Conservation (phyloP, 2,329 filamentous ascomycete genomes). For the Thelonectria rubi region DNA sequence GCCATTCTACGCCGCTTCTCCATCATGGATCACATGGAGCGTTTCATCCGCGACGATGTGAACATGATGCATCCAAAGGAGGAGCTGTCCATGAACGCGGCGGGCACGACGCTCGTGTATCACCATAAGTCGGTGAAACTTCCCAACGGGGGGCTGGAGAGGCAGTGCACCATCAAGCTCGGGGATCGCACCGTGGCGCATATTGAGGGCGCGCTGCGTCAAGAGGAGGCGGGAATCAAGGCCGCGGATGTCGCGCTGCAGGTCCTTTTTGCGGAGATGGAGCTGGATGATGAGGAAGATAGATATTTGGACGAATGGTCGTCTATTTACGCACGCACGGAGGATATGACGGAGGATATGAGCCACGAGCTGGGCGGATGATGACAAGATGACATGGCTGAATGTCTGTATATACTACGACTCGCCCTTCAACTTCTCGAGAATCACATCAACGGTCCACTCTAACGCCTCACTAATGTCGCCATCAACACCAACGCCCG, state of each 20-base stretch:
- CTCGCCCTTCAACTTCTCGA: constrained; percentile 55
- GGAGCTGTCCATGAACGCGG: constrained; percentile 68
- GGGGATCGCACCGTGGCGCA: constrained; percentile 56
- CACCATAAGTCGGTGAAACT: constrained; percentile 43
- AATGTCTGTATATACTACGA: constrained; percentile 16
- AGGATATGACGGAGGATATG: no score
- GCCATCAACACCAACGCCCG: constrained; percentile 56
- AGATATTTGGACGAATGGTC: neutral
- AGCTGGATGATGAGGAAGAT: constrained; percentile 3
- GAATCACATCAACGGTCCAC: constrained; percentile 74
- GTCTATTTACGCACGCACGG: no score
- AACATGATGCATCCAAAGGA: constrained; percentile 73
- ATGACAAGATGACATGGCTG: neutral
- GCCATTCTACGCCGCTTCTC: constrained; percentile 70
- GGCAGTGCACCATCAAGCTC: constrained; percentile 59
- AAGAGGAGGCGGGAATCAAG: constrained; percentile 62
- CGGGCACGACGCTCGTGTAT: constrained; percentile 64
- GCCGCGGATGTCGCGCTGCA: constrained; percentile 63
- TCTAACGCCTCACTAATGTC: constrained; percentile 70
- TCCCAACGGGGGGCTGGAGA: constrained; percentile 40
- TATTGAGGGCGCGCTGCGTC: constrained; percentile 56
- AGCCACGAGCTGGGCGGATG: neutral
- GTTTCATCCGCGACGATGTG: constrained; percentile 67
- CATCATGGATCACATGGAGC: constrained; percentile 68
- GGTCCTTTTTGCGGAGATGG: constrained; percentile 42